Conservation (phyloP, 805 yeast species). For the Babjeviella inositovora region DNA sequence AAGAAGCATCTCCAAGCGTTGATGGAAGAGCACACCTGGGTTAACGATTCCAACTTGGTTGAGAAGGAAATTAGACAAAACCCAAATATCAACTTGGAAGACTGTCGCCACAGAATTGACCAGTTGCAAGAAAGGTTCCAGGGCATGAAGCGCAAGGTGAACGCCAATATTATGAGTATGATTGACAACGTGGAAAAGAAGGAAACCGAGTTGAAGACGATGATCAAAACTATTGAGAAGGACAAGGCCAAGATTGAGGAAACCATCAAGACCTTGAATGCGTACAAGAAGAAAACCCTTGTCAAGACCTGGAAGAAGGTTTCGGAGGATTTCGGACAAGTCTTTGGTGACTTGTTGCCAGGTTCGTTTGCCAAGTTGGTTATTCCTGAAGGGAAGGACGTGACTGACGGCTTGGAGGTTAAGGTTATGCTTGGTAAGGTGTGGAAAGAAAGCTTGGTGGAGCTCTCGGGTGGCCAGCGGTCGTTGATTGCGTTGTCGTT, state of each 20-base stretch:
- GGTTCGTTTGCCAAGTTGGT: constrained; percentile 83
- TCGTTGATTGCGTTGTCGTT: constrained; percentile 86
- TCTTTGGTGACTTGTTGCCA: constrained; percentile 79
- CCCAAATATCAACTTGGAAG: constrained; percentile 45
- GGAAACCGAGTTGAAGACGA: constrained; percentile 56
- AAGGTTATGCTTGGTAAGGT: constrained; percentile 79
- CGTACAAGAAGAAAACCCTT: constrained; percentile 71
- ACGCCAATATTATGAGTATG: constrained; percentile 77
- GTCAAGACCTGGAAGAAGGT: constrained; percentile 79
- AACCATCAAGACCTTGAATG: constrained; percentile 70
- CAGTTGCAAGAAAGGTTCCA: constrained; percentile 43
- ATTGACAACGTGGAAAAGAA: constrained; percentile 85
- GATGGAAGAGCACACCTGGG: constrained; percentile 53
- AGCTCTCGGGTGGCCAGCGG: constrained; percentile 93
- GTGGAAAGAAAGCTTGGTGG: constrained; percentile 94
- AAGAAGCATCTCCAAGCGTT: constrained; percentile 24
- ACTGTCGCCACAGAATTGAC: constrained; percentile 39
- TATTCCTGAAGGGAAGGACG: constrained; percentile 64
- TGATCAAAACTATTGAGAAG: constrained; percentile 77
- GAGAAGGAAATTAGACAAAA: constrained; percentile 41
- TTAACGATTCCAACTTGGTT: constrained; percentile 44
- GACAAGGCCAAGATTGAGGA: constrained; percentile 84
- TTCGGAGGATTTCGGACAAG: constrained; percentile 75
- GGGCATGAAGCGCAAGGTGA: constrained; percentile 67
- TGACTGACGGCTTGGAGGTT: constrained; percentile 82